Conservation (phyloP, 768 basidiomycete species). For the Boletus tomentosulus region DNA sequence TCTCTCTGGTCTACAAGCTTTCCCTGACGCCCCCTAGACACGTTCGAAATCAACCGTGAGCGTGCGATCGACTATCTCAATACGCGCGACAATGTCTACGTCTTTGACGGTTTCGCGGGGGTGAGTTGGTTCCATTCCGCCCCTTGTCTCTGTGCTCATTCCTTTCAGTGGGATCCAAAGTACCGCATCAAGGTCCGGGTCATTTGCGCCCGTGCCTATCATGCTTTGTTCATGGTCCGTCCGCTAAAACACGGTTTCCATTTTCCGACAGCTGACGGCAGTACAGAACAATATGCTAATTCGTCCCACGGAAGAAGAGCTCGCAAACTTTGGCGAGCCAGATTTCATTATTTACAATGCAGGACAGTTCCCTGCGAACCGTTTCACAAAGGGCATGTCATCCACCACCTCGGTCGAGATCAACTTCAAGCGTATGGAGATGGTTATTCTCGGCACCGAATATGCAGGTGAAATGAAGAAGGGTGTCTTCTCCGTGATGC, state of each 20-base stretch:
- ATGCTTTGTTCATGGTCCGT: constrained; percentile 95
- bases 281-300: constrained; percentile 97
- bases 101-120: constrained; percentile 94
- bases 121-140: constrained; percentile 37
- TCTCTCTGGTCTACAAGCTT: neutral
- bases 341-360: constrained; percentile 99
- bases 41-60: constrained; percentile 98
- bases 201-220: constrained; percentile 97
- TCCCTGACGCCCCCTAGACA: constrained; percentile 50
- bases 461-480: constrained; percentile 99
- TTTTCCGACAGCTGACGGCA: constrained; percentile 3
- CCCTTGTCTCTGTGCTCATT: neutral
- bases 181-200: constrained; percentile 99
- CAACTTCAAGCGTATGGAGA: constrained; percentile 99
- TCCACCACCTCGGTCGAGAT: constrained; percentile 98
- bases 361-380: constrained; percentile 99
- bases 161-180: constrained; percentile 86
- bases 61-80: constrained; percentile 99
- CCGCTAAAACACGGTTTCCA: constrained; percentile 5
- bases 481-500: constrained; percentile 99
- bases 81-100: constrained; percentile 96
- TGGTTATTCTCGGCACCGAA: constrained; percentile 99
- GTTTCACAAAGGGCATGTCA: constrained; percentile 99
- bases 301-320: constrained; percentile 92
- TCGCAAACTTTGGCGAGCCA: constrained; percentile 92